Percentiles rank a stretch among this genome's conserved stretches.
phyloP scores from a whole-genome alignment of 2,329 filamentous ascomycete species.

The Pseudogymnoascus sp. region DNA sequence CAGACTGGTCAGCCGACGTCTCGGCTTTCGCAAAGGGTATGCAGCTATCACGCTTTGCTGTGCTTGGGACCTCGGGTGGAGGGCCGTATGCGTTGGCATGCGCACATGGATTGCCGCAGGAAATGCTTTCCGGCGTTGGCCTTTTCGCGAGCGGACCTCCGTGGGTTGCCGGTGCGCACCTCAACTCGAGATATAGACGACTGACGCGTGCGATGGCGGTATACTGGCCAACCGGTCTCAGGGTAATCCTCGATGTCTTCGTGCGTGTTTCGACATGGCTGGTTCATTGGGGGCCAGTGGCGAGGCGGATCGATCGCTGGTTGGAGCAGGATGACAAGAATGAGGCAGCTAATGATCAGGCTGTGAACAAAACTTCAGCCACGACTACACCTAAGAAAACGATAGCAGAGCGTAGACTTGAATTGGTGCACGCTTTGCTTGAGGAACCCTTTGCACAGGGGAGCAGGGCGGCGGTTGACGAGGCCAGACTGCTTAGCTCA shows the following conservation, averaged over 20 bases:
- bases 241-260: not conserved
- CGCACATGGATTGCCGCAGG: slow-evolving; percentile 29
- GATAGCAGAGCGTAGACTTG: not conserved
- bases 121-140: not conserved
- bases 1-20: slow-evolving; percentile 36
- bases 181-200: not conserved
- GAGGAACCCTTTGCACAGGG: not conserved
- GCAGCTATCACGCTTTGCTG: slow-evolving; percentile 32
- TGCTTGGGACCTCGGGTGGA: slow-evolving; percentile 39
- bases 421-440: not conserved
- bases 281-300: not conserved
- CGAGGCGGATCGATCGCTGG: not conserved
- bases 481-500: not conserved
- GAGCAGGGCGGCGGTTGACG: not conserved
- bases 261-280: not conserved
- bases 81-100: slow-evolving; percentile 41
- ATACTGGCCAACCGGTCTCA: not conserved
- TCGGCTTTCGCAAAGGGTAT: slow-evolving; percentile 33
- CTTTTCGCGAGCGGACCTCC: slow-evolving; percentile 1
- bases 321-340: not conserved
- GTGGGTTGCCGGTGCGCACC: not conserved
- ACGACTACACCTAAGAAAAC: not conserved
- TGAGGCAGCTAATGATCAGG: not conserved
- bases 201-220: not conserved
- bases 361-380: not conserved